phyloP scores from a whole-genome alignment of 257 asterid species.

The Echium plantagineum region DNA sequence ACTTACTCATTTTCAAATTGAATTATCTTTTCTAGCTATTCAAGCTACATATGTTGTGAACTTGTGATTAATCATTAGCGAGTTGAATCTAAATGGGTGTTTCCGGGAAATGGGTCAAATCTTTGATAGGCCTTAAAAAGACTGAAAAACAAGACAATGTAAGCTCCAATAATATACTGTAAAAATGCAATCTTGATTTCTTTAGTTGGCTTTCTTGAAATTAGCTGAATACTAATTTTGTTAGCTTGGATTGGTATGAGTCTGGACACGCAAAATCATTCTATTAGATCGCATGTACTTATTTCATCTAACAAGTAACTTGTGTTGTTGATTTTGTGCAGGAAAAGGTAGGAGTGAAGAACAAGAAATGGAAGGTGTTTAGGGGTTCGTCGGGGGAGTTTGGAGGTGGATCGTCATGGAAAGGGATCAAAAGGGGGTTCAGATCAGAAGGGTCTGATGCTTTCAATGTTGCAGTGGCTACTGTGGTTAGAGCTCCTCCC shows the following conservation, averaged over 20 bases:
- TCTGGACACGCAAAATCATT: too few relatives aligned
- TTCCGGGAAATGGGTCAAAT: slow-evolving; percentile 87
- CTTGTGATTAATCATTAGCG: too few relatives aligned
- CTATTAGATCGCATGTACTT: background rate
- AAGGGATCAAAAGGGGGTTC: slow-evolving; percentile 30
- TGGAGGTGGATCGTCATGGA: slow-evolving; percentile 44
- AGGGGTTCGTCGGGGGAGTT: slow-evolving; percentile 52
- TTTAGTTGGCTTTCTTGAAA: background rate
- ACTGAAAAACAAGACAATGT: slow-evolving; percentile 65
- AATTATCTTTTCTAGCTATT: too few relatives aligned
- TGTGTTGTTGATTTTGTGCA: slow-evolving; percentile 2
- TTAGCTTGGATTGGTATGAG: too few relatives aligned
- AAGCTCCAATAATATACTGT: slow-evolving; percentile 24
- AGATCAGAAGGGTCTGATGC: slow-evolving; percentile 55
- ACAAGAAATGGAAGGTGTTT: slow-evolving; percentile 86
- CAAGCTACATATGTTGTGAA: too few relatives aligned
- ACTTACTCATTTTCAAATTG: too few relatives aligned
- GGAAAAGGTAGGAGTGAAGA: slow-evolving; percentile 61
- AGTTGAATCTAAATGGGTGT: slow-evolving; percentile 43
- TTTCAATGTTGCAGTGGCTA: slow-evolving; percentile 66
- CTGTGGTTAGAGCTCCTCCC: slow-evolving; percentile 86
- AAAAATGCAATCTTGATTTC: slow-evolving; percentile 8
- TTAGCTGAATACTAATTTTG: too few relatives aligned
- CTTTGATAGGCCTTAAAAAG: slow-evolving; percentile 68
- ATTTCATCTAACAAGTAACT: background rate